Percentiles rank a stretch among this genome's conserved stretches.
These are phyloP conservation scores for Phaffia rhodozyma DNA, from an alignment of 1,284 basidiomycete genomes.

Conservation along the genomic window DNA sequence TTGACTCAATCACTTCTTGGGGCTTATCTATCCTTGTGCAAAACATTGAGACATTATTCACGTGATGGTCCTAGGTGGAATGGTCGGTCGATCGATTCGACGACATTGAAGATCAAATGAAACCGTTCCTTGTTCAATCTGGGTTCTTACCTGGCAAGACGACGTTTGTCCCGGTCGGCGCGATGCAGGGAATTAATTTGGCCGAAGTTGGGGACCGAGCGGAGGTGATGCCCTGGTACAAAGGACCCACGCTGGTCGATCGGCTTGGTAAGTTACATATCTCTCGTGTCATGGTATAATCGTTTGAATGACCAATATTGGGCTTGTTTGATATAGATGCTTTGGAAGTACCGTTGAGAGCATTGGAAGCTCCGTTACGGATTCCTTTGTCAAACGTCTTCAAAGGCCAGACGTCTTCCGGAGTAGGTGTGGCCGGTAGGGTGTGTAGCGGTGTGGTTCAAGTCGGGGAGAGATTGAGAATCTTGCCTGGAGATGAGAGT, in stretches of 20 bases:
- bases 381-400: slow-evolving; percentile 93
- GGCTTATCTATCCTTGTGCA: not conserved
- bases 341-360: slow-evolving; percentile 66
- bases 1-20: slow-evolving; percentile 16
- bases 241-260: slow-evolving; percentile 71
- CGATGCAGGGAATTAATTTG: slow-evolving; percentile 83
- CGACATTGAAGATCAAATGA: slow-evolving; percentile 62
- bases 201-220: slow-evolving; percentile 44
- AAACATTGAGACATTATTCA: not conserved
- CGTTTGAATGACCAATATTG: not conserved
- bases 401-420: slow-evolving; percentile 62
- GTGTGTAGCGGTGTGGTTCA: slow-evolving; percentile 80
- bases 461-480: slow-evolving; percentile 74
- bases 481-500: slow-evolving; percentile 84
- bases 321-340: slow-evolving; percentile 44
- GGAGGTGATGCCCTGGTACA: slow-evolving; percentile 57
- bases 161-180: slow-evolving; percentile 77
- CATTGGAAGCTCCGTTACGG: slow-evolving; percentile 64
- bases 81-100: slow-evolving; percentile 77
- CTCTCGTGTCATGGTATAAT: not conserved
- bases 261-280: slow-evolving; percentile 50
- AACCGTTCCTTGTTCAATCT: slow-evolving; percentile 71
- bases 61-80: slow-evolving; percentile 46
- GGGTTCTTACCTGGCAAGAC: slow-evolving; percentile 73
- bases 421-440: slow-evolving; percentile 72